Conservation (phyloP, 495 filamentous ascomycete genomes). For the Trichocladium uniseriatum region DNA sequence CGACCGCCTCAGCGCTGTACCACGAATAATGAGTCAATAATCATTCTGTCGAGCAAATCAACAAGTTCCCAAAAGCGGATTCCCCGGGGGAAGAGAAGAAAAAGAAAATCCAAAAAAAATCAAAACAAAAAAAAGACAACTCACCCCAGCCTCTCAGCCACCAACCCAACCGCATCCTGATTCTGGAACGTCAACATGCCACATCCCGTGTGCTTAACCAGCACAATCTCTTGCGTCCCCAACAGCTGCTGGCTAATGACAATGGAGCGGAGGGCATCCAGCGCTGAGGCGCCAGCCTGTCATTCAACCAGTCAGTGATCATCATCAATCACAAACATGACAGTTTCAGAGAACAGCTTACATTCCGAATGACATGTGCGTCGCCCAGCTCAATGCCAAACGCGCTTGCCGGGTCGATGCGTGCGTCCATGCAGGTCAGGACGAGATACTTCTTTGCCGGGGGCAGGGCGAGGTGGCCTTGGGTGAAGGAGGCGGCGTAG, state of each 20-base stretch:
- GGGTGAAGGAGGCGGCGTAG: conserved; percentile 53
- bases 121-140: conserved; percentile 5
- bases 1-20: conserved; percentile 14
- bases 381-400: conserved; percentile 68
- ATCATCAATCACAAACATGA: background rate
- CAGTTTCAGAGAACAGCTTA: conserved; percentile 2
- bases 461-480: conserved; percentile 59
- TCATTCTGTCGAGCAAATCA: too few species aligned
- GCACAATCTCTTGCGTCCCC: conserved; percentile 64
- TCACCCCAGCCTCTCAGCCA: conserved; percentile 47
- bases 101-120: too few species aligned
- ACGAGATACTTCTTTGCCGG: conserved; percentile 62
- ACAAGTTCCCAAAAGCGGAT: too few species aligned
- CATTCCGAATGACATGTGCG: conserved; percentile 76
- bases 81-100: too few species aligned
- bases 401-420: conserved; percentile 61
- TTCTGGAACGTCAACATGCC: conserved; percentile 78
- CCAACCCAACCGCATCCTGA: conserved; percentile 46
- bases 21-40: background rate
- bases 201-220: conserved; percentile 75
- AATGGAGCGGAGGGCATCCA: conserved; percentile 63
- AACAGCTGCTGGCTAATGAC: conserved; percentile 76
- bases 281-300: conserved; percentile 51
- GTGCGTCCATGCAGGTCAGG: conserved; percentile 76
- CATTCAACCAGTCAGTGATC: background rate